Evolutionary conservation across 1,284 basidiomycete genomes (phyloP), one percentile per base, ranked within the genome.

Genomic region (Melanopsichium pennsylvanicum): DNA sequence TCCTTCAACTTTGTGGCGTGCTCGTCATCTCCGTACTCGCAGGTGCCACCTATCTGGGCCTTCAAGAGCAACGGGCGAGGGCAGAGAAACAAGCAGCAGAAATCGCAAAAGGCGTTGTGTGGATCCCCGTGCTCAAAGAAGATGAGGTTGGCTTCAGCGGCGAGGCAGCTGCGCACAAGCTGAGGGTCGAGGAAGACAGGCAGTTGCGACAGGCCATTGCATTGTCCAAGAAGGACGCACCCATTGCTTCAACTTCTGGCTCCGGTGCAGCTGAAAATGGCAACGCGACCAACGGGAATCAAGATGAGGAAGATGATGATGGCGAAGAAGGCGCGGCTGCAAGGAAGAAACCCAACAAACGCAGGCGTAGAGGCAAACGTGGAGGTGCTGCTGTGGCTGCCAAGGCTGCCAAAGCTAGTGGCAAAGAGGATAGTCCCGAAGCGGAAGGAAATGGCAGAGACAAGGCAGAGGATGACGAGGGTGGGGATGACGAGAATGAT

Each of bases 401-500:
- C 33, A 84, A 83, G 60, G 79, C 76, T 18, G 87, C 85, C 46
- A 88, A 87, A 42, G 85, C 84, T 47, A 88, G 88, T 52, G 42
- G 50, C 27, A 86, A 83, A 27, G 85, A 84, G 25, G 60, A 40
- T 18, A 57, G 60, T 25, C 48, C 60, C 1, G 60, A 63, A 9
- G 44, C 44, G 5, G 16, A 19, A 2, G 83, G 80, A 18, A 84
- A 72, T 18, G 60, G 29, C 6, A 76, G 70, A 6, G 72, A 83
- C 4, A 87, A 85, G 26, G 79, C 72, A 16, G 83, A 83, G 9
- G 64, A 62, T 2, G 55, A 58, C 19, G 58, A 68, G 5, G 52
- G 51, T 7, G 50, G n/a, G 15, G 43, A 39, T 13, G 36, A 41
- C 16, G 47, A 37, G 29, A 37, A 58, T 7, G 51, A 49, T 10